phyloP scores from a whole-genome alignment of 129 eudicot species.

The Tagetes erecta region DNA sequence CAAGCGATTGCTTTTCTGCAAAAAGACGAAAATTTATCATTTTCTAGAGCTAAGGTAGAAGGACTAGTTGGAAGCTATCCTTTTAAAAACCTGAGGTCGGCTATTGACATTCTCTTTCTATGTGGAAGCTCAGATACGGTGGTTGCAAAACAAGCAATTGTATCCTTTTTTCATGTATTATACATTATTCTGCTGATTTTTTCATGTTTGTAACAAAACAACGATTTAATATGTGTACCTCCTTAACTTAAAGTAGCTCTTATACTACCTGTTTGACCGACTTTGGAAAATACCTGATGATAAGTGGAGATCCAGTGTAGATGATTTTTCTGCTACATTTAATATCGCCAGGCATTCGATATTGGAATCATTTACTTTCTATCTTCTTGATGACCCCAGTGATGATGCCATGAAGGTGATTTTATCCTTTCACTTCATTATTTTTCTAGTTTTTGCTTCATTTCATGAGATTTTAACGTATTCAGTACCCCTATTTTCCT shows the following conservation, averaged over 20 bases:
- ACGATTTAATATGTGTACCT: slow-evolving; percentile 7
- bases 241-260: slow-evolving; percentile 57
- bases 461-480: no score
- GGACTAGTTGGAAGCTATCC: slow-evolving; percentile 85
- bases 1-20: slow-evolving; percentile 57
- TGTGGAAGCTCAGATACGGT: slow-evolving; percentile 89
- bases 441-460: not conserved
- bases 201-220: not conserved
- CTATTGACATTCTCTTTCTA: slow-evolving; percentile 78
- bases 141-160: slow-evolving; percentile 93
- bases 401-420: slow-evolving; percentile 83
- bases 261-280: slow-evolving; percentile 88
- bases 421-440: not conserved
- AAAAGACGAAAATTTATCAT: slow-evolving; percentile 53
- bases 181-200: not conserved
- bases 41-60: slow-evolving; percentile 51
- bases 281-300: slow-evolving; percentile 80
- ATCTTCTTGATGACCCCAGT: slow-evolving; percentile 80
- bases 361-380: slow-evolving; percentile 91
- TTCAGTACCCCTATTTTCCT: no score
- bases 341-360: slow-evolving; percentile 67
- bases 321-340: slow-evolving; percentile 91
- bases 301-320: slow-evolving; percentile 68
- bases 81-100: slow-evolving; percentile 73
- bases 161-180: slow-evolving; percentile 55